Conservation (phyloP, 2,329 filamentous ascomycete species). For the Cladophialophora chaetospira region DNA sequence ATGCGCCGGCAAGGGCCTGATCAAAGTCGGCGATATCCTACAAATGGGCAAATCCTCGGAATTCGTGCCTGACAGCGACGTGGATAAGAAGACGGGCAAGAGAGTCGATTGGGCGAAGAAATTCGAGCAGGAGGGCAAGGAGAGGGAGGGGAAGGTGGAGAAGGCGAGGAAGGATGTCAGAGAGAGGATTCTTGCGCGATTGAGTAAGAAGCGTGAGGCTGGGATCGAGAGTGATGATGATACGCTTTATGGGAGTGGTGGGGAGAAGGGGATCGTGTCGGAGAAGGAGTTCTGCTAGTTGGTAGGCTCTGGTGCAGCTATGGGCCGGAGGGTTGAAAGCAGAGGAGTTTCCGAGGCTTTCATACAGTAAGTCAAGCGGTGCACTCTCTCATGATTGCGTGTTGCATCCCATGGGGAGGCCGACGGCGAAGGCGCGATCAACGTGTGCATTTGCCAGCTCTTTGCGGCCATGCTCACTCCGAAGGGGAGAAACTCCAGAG, state of each 20-base stretch:
- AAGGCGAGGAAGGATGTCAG: constrained; percentile 3
- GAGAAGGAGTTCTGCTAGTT: constrained; percentile 12
- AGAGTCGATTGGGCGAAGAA: constrained; percentile 23
- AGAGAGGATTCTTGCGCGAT: background rate
- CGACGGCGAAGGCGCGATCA: too few species aligned
- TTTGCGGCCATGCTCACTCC: too few species aligned
- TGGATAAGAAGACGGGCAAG: constrained; percentile 26
- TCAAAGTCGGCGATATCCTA: constrained; percentile 23
- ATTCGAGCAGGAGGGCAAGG: constrained; percentile 18
- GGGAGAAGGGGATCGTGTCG: background rate
- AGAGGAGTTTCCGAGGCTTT: too few species aligned
- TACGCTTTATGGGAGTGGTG: constrained; percentile 4
- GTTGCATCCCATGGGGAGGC: too few species aligned
- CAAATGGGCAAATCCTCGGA: constrained; percentile 27
- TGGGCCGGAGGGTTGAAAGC: too few species aligned
- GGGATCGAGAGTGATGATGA: background rate
- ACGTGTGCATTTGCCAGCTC: too few species aligned
- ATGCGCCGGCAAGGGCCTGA: constrained; percentile 23
- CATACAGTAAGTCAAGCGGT: too few species aligned
- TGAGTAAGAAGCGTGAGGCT: background rate
- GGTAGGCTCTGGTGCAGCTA: too few species aligned
- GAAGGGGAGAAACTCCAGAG: too few species aligned
- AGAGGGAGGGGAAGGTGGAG: constrained; percentile 12
- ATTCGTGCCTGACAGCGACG: constrained; percentile 28
- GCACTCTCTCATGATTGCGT: too few species aligned